Evolutionary conservation across 2,329 filamentous ascomycete genomes (phyloP).

Genomic region (Colletotrichum sidae): DNA sequence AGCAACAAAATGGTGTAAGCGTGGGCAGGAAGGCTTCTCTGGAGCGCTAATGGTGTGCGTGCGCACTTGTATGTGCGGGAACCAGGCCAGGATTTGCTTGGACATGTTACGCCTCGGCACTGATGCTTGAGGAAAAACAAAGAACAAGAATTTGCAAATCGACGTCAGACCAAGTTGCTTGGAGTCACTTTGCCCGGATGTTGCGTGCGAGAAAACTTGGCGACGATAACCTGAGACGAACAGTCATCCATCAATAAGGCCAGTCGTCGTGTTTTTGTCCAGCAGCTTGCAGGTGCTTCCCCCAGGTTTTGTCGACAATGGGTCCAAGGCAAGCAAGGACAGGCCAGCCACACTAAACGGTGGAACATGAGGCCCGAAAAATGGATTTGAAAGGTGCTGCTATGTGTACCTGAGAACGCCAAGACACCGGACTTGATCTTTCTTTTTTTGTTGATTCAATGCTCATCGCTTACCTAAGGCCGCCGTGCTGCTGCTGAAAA

Average conservation of each 20-base stretch:
- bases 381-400: background rate
- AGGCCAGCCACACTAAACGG: constrained; percentile 10
- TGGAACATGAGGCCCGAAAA: constrained; percentile 7
- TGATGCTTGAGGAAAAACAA: too few relatives aligned
- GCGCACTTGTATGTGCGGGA: too few relatives aligned
- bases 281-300: constrained; percentile 11
- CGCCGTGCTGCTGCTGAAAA: constrained; percentile 9
- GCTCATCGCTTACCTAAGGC: background rate
- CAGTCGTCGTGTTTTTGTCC: constrained; percentile 7
- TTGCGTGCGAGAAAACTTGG: too few relatives aligned
- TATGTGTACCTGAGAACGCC: background rate
- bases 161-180: too few relatives aligned
- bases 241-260: too few relatives aligned
- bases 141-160: too few relatives aligned
- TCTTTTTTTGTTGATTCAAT: background rate
- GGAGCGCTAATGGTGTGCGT: too few relatives aligned
- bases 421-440: background rate
- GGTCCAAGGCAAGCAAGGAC: constrained; percentile 13
- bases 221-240: too few relatives aligned
- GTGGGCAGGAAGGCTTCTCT: background rate
- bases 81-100: too few relatives aligned
- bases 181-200: too few relatives aligned
- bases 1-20: too few relatives aligned
- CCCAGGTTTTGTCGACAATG: constrained; percentile 4
- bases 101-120: too few relatives aligned